Evolutionary conservation across 768 basidiomycete species (phyloP).

Genomic region (Psilocybe cubensis): DNA sequence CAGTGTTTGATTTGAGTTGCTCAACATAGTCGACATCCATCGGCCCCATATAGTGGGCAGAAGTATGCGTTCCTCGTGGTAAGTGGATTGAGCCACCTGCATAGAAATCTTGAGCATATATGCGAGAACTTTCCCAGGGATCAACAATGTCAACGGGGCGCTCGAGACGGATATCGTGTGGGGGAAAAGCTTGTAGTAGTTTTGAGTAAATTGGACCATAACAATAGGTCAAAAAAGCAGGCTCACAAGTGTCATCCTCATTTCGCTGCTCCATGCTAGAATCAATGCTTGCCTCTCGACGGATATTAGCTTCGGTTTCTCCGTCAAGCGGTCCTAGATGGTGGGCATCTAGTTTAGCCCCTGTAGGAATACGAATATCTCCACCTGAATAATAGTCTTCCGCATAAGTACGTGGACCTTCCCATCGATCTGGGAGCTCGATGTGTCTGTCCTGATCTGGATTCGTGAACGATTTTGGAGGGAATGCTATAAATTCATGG

Average conservation of each 20-base stretch:
- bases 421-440: slow-evolving; percentile 38
- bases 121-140: slow-evolving; percentile 36
- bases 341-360: slow-evolving; percentile 23
- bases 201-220: background rate
- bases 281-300: background rate
- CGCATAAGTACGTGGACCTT: slow-evolving; percentile 32
- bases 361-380: slow-evolving; percentile 27
- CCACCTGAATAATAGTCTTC: slow-evolving; percentile 47
- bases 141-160: slow-evolving; percentile 32
- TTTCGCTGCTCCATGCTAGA: background rate
- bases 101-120: slow-evolving; percentile 41
- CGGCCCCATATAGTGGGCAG: slow-evolving; percentile 16
- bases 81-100: slow-evolving; percentile 28
- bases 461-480: background rate
- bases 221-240: no score
- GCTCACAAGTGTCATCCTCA: slow-evolving; percentile 6
- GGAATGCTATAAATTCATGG: slow-evolving; percentile 2
- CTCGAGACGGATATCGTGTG: slow-evolving; percentile 10
- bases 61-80: background rate
- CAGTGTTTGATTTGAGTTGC: background rate
- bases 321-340: slow-evolving; percentile 25
- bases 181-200: slow-evolving; percentile 26
- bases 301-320: slow-evolving; percentile 2
- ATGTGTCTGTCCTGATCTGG: slow-evolving; percentile 6
- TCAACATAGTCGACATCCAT: slow-evolving; percentile 7